A percentile compares a stretch with the other conserved stretches of the same genome.
These are phyloP conservation scores for Chernovozyma sophiae-reginae DNA, from an alignment of 1,139 yeast genomes.

Conservation along the genomic window DNA sequence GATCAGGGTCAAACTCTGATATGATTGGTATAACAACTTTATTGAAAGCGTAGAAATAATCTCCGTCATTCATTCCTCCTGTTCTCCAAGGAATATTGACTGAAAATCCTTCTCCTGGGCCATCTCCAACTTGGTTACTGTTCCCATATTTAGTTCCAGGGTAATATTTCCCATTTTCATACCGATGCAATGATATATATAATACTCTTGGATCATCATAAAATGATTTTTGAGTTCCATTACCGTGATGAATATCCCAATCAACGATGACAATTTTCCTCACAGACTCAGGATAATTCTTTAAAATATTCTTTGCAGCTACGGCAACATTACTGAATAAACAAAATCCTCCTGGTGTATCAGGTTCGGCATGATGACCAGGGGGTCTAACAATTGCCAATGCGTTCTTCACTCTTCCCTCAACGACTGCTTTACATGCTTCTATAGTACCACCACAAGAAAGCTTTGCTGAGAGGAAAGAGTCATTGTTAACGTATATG, in stretches of 20 bases:
- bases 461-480: slow-evolving; percentile 78
- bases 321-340: slow-evolving; percentile 95
- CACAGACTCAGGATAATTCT: slow-evolving; percentile 83
- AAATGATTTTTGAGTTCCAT: slow-evolving; percentile 94
- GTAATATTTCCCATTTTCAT: slow-evolving; percentile 86
- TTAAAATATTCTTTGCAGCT: slow-evolving; percentile 83
- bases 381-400: slow-evolving; percentile 97
- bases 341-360: slow-evolving; percentile 95
- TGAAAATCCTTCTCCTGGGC: slow-evolving; percentile 78
- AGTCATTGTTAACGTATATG: slow-evolving; percentile 90
- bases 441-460: slow-evolving; percentile 98
- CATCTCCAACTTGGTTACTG: slow-evolving; percentile 76
- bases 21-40: slow-evolving; percentile 88
- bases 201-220: slow-evolving; percentile 85
- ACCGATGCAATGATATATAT: slow-evolving; percentile 87
- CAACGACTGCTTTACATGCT: slow-evolving; percentile 93
- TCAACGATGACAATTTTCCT: slow-evolving; percentile 80
- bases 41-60: slow-evolving; percentile 87
- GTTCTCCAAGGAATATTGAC: slow-evolving; percentile 92
- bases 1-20: slow-evolving; percentile 86
- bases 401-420: slow-evolving; percentile 86
- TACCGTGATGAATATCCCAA: slow-evolving; percentile 99
- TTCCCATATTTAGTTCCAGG: slow-evolving; percentile 90
- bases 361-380: slow-evolving; percentile 99
- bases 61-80: slow-evolving; percentile 95